Percentiles rank a stretch among this genome's conserved stretches.
Conservation (phyloP, 345 rosid species). For the Salix purpurea region DNA sequence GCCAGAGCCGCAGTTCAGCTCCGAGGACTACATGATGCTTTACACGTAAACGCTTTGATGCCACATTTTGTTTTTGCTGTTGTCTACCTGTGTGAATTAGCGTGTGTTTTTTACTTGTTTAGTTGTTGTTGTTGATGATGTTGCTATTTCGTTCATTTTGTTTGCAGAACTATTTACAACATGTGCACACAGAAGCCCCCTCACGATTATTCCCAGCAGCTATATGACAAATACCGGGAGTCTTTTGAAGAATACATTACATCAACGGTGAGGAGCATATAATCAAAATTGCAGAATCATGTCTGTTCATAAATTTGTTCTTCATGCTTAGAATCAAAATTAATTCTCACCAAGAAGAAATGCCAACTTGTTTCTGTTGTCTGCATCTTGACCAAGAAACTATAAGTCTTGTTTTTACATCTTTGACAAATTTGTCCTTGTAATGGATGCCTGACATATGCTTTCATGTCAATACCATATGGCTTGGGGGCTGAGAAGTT, state of each 20-base stretch:
- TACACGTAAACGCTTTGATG: constrained; percentile 24
- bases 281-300: neutral
- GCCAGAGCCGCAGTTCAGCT: constrained; percentile 30
- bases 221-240: constrained; percentile 29
- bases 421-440: neutral
- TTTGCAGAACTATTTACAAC: constrained; percentile 30
- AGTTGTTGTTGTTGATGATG: neutral
- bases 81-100: neutral
- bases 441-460: neutral
- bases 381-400: neutral
- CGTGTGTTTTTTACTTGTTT: neutral
- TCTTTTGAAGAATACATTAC: constrained; percentile 26
- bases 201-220: constrained; percentile 33
- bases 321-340: neutral
- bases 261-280: constrained; percentile 18
- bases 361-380: neutral
- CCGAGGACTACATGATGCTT: constrained; percentile 40
- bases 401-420: neutral
- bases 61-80: neutral
- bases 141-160: neutral
- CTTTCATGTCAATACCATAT: neutral
- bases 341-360: neutral
- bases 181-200: constrained; percentile 39
- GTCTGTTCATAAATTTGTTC: neutral
- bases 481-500: neutral